A percentile compares a stretch with the other conserved stretches of the same genome.
Conservation (phyloP, 2,329 filamentous ascomycete genomes). For the Beauveria sp. region DNA sequence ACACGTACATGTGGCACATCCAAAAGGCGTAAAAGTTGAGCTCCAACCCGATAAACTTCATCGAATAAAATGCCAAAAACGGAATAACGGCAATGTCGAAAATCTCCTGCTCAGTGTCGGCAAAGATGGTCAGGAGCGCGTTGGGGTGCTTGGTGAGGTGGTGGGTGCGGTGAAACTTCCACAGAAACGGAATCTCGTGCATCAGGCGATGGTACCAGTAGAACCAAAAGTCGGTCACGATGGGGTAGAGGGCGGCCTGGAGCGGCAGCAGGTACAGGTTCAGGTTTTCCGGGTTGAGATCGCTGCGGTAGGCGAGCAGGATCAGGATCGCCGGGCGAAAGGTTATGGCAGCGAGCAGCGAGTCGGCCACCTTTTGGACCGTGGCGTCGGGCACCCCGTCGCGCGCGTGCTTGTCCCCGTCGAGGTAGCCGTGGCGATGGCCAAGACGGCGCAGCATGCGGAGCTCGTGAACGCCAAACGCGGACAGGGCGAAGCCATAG, state of each 20-base stretch:
- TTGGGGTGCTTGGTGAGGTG: constrained; percentile 37
- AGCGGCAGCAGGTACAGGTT: constrained; percentile 22
- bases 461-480: constrained; percentile 22
- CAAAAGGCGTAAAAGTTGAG: constrained; percentile 41
- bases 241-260: constrained; percentile 25
- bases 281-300: constrained; percentile 9
- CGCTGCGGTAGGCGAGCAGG: constrained; percentile 18
- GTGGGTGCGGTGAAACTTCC: constrained; percentile 34
- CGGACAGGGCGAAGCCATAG: constrained; percentile 23
- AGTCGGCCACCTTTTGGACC: constrained; percentile 19
- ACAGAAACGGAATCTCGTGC: constrained; percentile 31
- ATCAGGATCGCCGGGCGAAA: constrained; percentile 18
- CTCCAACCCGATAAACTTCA: constrained; percentile 28
- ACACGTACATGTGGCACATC: constrained; percentile 35
- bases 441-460: constrained; percentile 23
- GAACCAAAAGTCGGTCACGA: constrained; percentile 34
- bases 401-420: constrained; percentile 23
- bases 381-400: constrained; percentile 27
- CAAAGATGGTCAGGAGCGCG: constrained; percentile 32
- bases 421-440: constrained; percentile 22
- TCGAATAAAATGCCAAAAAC: constrained; percentile 27
- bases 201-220: constrained; percentile 34
- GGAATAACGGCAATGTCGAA: constrained; percentile 35
- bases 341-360: constrained; percentile 16
- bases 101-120: constrained; percentile 34